Percentiles rank a stretch among this genome's conserved stretches.
Evolutionary conservation across 139 green algal genomes (phyloP).

Genomic region (Chlamydomonas asymmetrica): DNA sequence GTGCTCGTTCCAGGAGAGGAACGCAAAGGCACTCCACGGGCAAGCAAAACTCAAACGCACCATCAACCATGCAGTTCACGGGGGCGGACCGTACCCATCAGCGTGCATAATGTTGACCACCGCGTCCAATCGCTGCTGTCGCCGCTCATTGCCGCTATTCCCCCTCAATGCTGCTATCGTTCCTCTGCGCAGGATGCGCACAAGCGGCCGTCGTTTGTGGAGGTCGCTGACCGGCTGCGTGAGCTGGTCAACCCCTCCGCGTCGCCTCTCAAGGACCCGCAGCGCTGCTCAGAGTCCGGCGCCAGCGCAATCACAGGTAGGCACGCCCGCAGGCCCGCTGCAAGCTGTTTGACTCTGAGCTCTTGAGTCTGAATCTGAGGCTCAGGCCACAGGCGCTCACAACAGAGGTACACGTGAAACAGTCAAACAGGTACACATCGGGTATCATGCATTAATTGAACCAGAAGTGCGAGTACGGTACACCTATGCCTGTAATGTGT

Average conservation of each 20-base stretch:
- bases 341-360: not conserved
- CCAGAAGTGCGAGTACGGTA: not conserved
- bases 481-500: not conserved
- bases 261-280: not conserved
- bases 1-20: no score
- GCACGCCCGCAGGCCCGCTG: not conserved
- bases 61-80: no score
- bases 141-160: no score
- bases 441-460: not conserved
- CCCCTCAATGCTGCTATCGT: no score
- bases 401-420: not conserved
- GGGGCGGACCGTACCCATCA: no score
- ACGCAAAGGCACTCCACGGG: no score
- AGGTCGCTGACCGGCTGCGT: constrained; percentile 30
- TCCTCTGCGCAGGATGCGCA: constrained; percentile 13
- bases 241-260: constrained; percentile 9
- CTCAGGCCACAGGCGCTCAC: not conserved
- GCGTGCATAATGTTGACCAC: no score
- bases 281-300: not conserved
- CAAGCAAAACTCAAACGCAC: no score
- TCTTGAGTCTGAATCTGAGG: not conserved
- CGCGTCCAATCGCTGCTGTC: no score
- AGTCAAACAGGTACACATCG: not conserved
- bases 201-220: constrained; percentile 20
- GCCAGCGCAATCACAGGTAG: not conserved